Base-by-base conservation (phyloP, 441 rosid genomes). In the Geranium incanum region DNA sequence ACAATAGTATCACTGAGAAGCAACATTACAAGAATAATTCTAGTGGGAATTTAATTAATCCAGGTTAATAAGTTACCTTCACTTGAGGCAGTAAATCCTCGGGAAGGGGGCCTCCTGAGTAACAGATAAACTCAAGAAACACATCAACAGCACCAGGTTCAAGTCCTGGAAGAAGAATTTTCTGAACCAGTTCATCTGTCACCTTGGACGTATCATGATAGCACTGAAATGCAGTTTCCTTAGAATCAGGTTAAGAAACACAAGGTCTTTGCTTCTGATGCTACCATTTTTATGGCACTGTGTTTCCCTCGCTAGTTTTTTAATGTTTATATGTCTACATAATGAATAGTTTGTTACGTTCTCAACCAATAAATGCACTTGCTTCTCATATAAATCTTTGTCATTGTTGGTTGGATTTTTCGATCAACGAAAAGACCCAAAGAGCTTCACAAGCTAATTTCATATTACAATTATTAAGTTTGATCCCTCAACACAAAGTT, bases 101-200 rank as follows among this genome's bases (percentile, higher is more conserved):
- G 0, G 98, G 93, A 74, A 94, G 93, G 9, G 97, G 96, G 62
- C 97, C 95, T 4, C 80, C 90, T 0, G 97, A 88, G 82, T 91
- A 94, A 83, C 98, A 88, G 11, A 94, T 90, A 79, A 94, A 94
- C 75, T 84, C 95, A 0, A 94, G 96, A 71, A 94, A 90, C 38
- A 94, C 90, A 81, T 91, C 95, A 11, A 78, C 88, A 33, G 97
- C 97, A 33, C 97, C 97, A 0, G 95, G 89, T 85, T 89, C 86
- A 3, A 94, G 92, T 72, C 97, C 97, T 23, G 95, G 97, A 68
- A 80, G 88, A 69, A 88, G 84, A 74, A 91, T 91, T 65, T 73
- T 86, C 77, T 91, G 81, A 59, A 94, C 91, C 60, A 91, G 83
- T 72, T 94, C 96, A 62, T 94, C 96, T 0, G 91, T 94, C 82